These are phyloP conservation scores for Calendula officinalis DNA, from an alignment of 129 eudicot genomes.

Conservation along the genomic window DNA sequence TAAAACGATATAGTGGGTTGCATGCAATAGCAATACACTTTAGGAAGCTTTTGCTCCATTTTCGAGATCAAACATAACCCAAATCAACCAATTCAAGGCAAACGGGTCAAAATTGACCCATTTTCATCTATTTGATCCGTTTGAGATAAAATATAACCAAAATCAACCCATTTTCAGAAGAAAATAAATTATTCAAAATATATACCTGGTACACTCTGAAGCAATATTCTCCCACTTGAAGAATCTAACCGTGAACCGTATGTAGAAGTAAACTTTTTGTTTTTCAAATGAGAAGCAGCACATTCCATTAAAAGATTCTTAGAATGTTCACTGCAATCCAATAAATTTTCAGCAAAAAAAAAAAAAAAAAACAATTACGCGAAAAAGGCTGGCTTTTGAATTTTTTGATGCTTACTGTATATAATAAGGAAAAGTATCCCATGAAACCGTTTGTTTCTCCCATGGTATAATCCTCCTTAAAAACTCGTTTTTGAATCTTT, in stretches of 20 bases:
- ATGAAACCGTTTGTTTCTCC: conserved; percentile 85
- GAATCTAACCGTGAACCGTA: conserved; percentile 76
- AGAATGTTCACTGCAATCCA: conserved; percentile 55
- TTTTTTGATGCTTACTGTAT: conserved; percentile 79
- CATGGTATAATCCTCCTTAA: conserved; percentile 78
- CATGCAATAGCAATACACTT: no score
- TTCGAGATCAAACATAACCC: no score
- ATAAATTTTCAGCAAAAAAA: conserved; percentile 18
- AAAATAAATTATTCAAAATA: neutral
- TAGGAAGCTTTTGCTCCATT: no score
- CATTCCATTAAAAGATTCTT: conserved; percentile 81
- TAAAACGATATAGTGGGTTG: no score
- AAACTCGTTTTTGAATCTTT: conserved; percentile 80
- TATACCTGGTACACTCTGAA: conserved; percentile 92
- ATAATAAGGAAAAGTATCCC: conserved; percentile 87
- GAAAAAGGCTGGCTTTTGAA: no score
- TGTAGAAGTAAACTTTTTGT: conserved; percentile 56
- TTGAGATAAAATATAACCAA: no score
- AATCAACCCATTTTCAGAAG: no score
- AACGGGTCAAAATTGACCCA: no score
- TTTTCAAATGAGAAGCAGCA: conserved; percentile 76
- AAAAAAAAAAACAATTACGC: no score
- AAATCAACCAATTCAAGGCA: no score
- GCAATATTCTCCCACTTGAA: conserved; percentile 86
- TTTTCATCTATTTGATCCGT: no score